These are phyloP conservation scores for Calonectria naviculata DNA, from an alignment of 2,329 filamentous ascomycete genomes.

Conservation along the genomic window DNA sequence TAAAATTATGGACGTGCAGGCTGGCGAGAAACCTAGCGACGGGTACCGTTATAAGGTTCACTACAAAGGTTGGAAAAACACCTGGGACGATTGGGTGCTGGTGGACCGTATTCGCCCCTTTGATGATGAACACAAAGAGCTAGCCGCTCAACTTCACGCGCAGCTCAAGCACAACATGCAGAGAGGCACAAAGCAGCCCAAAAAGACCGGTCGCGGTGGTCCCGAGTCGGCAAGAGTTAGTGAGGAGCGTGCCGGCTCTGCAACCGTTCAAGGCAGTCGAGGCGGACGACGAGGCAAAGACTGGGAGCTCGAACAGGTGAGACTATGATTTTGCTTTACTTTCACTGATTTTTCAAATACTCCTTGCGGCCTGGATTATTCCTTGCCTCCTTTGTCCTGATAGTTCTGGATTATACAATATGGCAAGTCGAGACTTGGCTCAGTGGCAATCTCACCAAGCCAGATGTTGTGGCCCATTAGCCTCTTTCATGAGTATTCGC, in stretches of 20 bases:
- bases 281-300: constrained; percentile 82
- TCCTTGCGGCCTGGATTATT: neutral
- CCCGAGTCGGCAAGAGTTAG: constrained; percentile 73
- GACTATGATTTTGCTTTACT: constrained; percentile 37
- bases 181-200: constrained; percentile 63
- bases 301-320: constrained; percentile 85
- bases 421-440: neutral
- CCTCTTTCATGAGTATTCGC: neutral
- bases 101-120: constrained; percentile 94
- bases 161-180: constrained; percentile 72
- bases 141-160: constrained; percentile 79
- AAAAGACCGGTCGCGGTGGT: constrained; percentile 56
- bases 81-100: constrained; percentile 99
- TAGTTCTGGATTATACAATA: neutral
- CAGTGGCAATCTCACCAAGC: neutral
- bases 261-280: constrained; percentile 69
- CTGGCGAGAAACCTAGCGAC: constrained; percentile 74
- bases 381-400: neutral
- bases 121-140: constrained; percentile 93
- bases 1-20: constrained; percentile 86
- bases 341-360: neutral
- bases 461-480: neutral
- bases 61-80: constrained; percentile 99
- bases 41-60: constrained; percentile 92
- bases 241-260: constrained; percentile 75